Percentiles rank a stretch among this genome's conserved stretches.
Conservation (phyloP, 768 basidiomycete genomes). For the Pholiota conissans region DNA sequence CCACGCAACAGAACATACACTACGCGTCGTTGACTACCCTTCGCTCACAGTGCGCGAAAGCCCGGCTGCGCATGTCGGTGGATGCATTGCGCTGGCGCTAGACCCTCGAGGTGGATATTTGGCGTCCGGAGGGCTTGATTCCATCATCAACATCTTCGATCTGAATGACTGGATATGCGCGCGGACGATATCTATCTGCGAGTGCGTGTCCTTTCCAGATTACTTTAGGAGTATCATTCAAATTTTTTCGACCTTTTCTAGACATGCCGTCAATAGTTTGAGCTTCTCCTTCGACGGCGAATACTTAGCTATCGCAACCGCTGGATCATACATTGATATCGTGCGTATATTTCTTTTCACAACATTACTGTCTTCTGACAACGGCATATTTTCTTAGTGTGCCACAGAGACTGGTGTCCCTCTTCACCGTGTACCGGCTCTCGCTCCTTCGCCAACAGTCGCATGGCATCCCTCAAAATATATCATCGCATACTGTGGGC, state of each 20-base stretch:
- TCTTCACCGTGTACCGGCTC: constrained; percentile 72
- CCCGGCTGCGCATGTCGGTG: constrained; percentile 76
- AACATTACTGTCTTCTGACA: neutral
- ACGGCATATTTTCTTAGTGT: constrained; percentile 57
- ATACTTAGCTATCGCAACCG: constrained; percentile 75
- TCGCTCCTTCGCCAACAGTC: constrained; percentile 73
- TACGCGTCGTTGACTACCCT: constrained; percentile 73
- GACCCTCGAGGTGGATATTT: constrained; percentile 85
- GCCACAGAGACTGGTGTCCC: constrained; percentile 76
- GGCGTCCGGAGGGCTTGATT: constrained; percentile 79
- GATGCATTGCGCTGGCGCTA: constrained; percentile 73
- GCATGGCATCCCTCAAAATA: constrained; percentile 83
- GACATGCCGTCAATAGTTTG: constrained; percentile 68
- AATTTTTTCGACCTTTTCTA: constrained; percentile 30
- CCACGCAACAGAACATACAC: constrained; percentile 59
- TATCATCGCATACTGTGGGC: constrained; percentile 81
- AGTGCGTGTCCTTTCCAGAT: constrained; percentile 48
- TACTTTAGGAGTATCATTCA: neutral
- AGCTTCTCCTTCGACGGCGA: constrained; percentile 87
- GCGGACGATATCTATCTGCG: constrained; percentile 76
- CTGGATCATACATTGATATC: constrained; percentile 75
- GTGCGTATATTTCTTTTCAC: constrained; percentile 40
- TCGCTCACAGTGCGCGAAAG: constrained; percentile 57
- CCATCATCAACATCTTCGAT: constrained; percentile 83
- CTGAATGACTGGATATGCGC: constrained; percentile 78